phyloP scores from a whole-genome alignment of 371 early-diverging fungal species.

The Mortierella sp. region DNA sequence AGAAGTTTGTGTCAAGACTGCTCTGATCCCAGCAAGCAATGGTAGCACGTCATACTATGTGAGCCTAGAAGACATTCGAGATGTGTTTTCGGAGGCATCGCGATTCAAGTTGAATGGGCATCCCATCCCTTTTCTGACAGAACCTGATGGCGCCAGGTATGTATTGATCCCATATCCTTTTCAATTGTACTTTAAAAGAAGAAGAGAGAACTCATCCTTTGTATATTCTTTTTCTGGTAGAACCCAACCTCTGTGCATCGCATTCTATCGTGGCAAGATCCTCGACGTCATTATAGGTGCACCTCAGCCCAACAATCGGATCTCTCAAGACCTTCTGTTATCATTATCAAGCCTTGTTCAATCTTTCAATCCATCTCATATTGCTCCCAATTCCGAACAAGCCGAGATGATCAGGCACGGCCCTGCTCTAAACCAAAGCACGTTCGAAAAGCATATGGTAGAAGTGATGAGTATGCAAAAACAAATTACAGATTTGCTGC shows the following conservation, averaged over 20 bases:
- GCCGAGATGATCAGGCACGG: background rate
- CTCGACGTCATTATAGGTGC: background rate
- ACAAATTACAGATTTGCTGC: background rate
- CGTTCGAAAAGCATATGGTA: background rate
- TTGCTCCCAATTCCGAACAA: background rate
- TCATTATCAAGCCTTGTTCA: background rate
- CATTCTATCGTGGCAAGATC: background rate
- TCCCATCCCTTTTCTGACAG: background rate
- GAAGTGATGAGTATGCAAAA: background rate
- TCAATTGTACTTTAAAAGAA: background rate
- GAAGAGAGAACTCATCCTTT: background rate
- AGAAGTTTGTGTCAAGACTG: background rate
- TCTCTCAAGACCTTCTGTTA: background rate
- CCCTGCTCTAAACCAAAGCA: background rate
- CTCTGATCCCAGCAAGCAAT: background rate
- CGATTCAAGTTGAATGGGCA: conserved; percentile 1
- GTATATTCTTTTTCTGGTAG: background rate
- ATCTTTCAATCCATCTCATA: background rate
- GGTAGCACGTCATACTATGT: background rate
- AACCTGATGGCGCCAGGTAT: background rate
- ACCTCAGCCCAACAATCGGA: background rate
- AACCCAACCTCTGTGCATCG: background rate
- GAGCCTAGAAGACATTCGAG: background rate
- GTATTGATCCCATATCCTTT: background rate
- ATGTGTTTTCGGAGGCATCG: background rate